Evolutionary conservation across 2,329 filamentous ascomycete genomes (phyloP).

Genomic region (Nannizziopsis arthrosporioides): DNA sequence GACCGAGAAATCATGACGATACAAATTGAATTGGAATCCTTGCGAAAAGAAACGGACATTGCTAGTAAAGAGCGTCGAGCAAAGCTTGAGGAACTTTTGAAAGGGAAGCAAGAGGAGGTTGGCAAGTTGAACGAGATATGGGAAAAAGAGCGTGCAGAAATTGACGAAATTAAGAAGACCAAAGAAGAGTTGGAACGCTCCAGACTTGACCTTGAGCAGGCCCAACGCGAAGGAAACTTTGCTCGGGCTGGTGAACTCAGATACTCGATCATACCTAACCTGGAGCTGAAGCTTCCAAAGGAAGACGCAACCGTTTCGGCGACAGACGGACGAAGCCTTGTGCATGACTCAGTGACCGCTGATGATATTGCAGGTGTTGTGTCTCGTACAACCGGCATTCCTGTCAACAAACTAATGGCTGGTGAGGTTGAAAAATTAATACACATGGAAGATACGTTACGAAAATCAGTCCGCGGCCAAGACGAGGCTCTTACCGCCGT

Average conservation of each 20-base stretch:
- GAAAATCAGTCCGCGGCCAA: conserved; percentile 76
- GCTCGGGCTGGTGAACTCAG: conserved; percentile 79
- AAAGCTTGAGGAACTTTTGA: conserved; percentile 67
- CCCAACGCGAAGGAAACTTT: conserved; percentile 79
- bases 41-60: conserved; percentile 87
- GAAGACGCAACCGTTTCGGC: conserved; percentile 44
- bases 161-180: conserved; percentile 73
- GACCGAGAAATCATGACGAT: conserved; percentile 96
- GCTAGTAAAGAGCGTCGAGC: conserved; percentile 77
- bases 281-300: conserved; percentile 68
- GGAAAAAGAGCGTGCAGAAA: conserved; percentile 79
- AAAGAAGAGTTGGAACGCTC: conserved; percentile 84
- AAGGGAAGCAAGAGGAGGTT: conserved; percentile 64
- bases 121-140: conserved; percentile 66
- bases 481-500: conserved; percentile 88
- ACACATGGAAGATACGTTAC: conserved; percentile 83
- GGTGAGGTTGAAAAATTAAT: conserved; percentile 92
- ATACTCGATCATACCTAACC: conserved; percentile 71
- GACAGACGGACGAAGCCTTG: conserved; percentile 46
- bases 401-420: conserved; percentile 79
- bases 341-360: conserved; percentile 88
- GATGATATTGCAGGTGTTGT: conserved; percentile 93
- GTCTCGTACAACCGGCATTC: conserved; percentile 82
- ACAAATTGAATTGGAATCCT: conserved; percentile 87
- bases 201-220: conserved; percentile 71